Base-by-base conservation (phyloP, 805 yeast species). In the Starmerella geochares region DNA sequence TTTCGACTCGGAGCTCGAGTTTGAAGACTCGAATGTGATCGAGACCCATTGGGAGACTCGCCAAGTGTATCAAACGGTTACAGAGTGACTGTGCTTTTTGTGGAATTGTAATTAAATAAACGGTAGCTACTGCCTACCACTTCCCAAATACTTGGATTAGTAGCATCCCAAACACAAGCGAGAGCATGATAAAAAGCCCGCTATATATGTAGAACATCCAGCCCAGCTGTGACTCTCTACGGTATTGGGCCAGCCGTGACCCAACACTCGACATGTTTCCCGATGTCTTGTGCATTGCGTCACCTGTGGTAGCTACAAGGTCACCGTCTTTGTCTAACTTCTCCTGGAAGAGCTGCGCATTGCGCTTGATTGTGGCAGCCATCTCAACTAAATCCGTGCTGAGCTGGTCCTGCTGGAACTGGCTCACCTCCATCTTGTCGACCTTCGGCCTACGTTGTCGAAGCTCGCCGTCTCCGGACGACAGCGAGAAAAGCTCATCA, bases 351-450 rank as follows among this genome's bases (percentile, higher is more conserved):
- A 60, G 57, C 27, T 68, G 54, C 1, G 81, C 81, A 17, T 77
- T 73, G 23, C 63, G 60, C 53, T 73, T 76, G 54, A 78, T 69
- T 7, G 67, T 63, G 7, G 69, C 58, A 0, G 79, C 78, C 63
- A 78, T 69, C 17, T 67, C 71, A 3, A 72, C 60, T 44, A 78
- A 65, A 36, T 78, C 81, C 25, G 61, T 62, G 28, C 78, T 59
- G 14, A 78, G 63, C 33, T 73, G 74, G 32, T 73, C 73, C 60
- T 78, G 83, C 23, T 57, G 49, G 27, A 53, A 52, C 21, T 58
- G 56, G 47, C 64, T 60, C 11, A 64, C 52, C 13, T 59, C 55
- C 31, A 65, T 54, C 39, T 60, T 61, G 32, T 54, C 46, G 10
- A 21, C 37, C 16, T 27, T 9, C 14, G 24, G 37, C 17, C 35